phyloP scores from a whole-genome alignment of 805 yeast species.

The Sugiyamaella floridensis region DNA sequence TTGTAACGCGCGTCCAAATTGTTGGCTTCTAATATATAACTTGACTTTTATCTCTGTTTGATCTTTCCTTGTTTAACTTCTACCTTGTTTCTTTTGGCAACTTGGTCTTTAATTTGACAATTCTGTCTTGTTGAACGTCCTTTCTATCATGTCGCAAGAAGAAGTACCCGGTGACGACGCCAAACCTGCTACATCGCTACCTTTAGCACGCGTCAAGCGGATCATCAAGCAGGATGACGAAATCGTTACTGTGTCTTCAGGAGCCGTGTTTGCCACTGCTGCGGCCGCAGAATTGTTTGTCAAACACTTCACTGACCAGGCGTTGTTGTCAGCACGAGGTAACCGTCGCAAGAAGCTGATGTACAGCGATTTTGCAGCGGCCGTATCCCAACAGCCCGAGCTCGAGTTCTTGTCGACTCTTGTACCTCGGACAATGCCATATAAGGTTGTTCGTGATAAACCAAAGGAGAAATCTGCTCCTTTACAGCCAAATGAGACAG shows the following conservation, averaged over 20 bases:
- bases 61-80: no score
- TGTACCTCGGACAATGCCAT: constrained; percentile 43
- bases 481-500: neutral
- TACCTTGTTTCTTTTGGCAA: no score
- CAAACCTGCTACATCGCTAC: constrained; percentile 32
- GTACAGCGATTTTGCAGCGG: constrained; percentile 63
- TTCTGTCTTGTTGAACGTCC: neutral
- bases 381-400: constrained; percentile 52
- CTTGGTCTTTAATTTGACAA: no score
- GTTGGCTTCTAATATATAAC: no score
- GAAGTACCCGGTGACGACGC: neutral
- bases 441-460: constrained; percentile 8
- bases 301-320: constrained; percentile 64
- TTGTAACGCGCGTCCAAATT: no score
- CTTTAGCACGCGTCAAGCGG: constrained; percentile 61
- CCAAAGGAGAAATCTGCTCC: neutral
- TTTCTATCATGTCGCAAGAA: neutral
- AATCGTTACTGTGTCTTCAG: constrained; percentile 55
- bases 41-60: no score
- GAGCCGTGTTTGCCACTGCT: constrained; percentile 68
- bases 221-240: constrained; percentile 74
- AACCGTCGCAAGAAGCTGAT: constrained; percentile 62
- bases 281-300: constrained; percentile 74
- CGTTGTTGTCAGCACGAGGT: constrained; percentile 54
- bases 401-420: constrained; percentile 55